Base-by-base conservation (phyloP, 192 early-diverging fungal genomes). In the Tieghemiomyces parasiticus region DNA sequence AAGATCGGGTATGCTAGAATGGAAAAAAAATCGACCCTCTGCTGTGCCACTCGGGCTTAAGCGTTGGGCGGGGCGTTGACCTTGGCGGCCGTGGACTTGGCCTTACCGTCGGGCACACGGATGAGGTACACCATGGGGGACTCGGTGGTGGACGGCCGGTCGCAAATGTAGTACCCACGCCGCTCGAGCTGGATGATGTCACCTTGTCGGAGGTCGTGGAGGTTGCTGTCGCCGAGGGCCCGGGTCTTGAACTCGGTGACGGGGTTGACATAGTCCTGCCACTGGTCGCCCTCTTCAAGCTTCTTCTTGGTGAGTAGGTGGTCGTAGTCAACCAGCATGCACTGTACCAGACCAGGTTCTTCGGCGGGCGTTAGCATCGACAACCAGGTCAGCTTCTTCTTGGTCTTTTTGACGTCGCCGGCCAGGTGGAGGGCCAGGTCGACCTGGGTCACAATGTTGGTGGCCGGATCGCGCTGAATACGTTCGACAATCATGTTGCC, bases 371-470 rank as follows among this genome's bases (percentile, higher is more conserved):
- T 35, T 31, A 35, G 31, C 19, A 35, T 2, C 8, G 80, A 65
- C 61, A 99, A 81, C 96, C 96, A 99, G 1, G 94, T 94, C 53
- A 99, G 68, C 84, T 98, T 98, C 83, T 93, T 95, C 78, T 97
- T 93, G 58, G 96, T 99, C 69, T 89, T 86, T 68, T 95, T 97
- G 65, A 95, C 94, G 68, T 99, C 94, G 56, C 93, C 92, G 34
- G 84, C 87, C 59, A 95, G 79, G 67, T 97, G 83, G 48, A 97
- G 68, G 49, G 80, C 75, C 52, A 93, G 64, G 26, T 82, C 76
- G 24, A 92, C 70, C 25, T 48, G 58, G 0, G 65, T 75, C 22
- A 96, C 85, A 22, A 71, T 58, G 26, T 71, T 74, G 19, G 62
- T 60, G 10, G 67, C 65, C 53, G 78, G 78, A 0, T 35, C 68